Evolutionary conservation across 1,284 basidiomycete genomes (phyloP).

Genomic region (Sporisorium iseilematis-ciliati): DNA sequence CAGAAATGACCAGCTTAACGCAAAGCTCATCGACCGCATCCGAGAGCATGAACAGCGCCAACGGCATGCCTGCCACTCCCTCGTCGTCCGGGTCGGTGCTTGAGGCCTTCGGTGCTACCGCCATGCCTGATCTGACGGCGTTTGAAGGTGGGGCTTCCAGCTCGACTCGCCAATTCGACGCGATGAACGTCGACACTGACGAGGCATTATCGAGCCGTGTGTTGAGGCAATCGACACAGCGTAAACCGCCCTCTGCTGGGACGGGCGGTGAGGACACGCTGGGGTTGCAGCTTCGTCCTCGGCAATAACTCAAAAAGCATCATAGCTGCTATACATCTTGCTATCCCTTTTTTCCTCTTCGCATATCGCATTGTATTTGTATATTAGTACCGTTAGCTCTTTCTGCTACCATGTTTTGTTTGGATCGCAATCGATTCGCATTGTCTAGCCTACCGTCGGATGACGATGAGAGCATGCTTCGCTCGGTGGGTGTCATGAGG

Average conservation of each 20-base stretch:
- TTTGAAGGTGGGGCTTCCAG: conserved; percentile 3
- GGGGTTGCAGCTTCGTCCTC: conserved; percentile 25
- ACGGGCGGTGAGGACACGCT: conserved; percentile 15
- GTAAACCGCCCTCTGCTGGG: conserved; percentile 13
- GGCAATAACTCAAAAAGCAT: conserved; percentile 13
- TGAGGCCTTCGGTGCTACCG: conserved; percentile 19
- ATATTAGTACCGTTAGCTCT: neutral
- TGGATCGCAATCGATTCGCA: conserved; percentile 1
- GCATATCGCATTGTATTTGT: conserved; percentile 27
- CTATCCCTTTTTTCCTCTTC: neutral
- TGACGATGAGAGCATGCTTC: too few species aligned
- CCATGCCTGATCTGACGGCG: neutral
- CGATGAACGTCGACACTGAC: neutral
- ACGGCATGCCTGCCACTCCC: conserved; percentile 38
- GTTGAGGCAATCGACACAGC: conserved; percentile 19
- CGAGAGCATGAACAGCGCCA: conserved; percentile 32
- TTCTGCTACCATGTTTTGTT: neutral
- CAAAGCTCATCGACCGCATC: conserved; percentile 44
- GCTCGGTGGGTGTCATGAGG: too few species aligned
- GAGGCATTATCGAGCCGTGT: conserved; percentile 5
- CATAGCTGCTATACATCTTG: neutral
- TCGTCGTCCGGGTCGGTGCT: conserved; percentile 20
- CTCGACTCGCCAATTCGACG: neutral
- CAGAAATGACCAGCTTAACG: conserved; percentile 48
- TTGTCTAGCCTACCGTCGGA: neutral